Conservation (phyloP, 2,329 filamentous ascomycete genomes). For the Paracoccidioides lutzii region DNA sequence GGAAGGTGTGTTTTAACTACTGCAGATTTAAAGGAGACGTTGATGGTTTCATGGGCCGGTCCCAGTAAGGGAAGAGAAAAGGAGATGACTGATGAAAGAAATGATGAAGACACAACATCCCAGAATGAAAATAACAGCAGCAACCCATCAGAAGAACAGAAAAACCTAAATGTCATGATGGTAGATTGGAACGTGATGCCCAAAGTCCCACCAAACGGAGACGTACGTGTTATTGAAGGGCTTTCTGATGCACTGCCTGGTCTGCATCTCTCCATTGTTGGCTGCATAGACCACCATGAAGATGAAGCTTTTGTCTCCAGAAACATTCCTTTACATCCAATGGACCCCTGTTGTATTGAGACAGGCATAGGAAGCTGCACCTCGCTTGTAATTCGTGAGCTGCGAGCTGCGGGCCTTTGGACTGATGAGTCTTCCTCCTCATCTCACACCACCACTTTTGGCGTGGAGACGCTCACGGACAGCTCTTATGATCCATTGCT, state of each 20-base stretch:
- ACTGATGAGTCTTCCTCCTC: slow-evolving; percentile 19
- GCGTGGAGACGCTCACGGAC: slow-evolving; percentile 1
- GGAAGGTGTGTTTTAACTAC: slow-evolving; percentile 29
- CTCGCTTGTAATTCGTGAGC: slow-evolving; percentile 42
- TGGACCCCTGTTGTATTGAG: slow-evolving; percentile 40
- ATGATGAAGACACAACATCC: not conserved
- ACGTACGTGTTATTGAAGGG: slow-evolving; percentile 35
- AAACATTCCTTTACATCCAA: slow-evolving; percentile 16
- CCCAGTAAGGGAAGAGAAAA: not conserved
- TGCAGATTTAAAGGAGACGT: slow-evolving; percentile 22
- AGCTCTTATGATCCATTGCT: no score
- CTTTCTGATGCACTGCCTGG: slow-evolving; percentile 26
- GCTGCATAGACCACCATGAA: slow-evolving; percentile 50
- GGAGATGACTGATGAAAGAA: not conserved
- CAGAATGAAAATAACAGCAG: no score
- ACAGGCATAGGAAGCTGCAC: slow-evolving; percentile 46
- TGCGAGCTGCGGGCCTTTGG: slow-evolving; percentile 34
- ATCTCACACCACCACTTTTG: not conserved
- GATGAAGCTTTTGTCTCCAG: slow-evolving; percentile 42
- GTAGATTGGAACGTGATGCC: slow-evolving; percentile 37
- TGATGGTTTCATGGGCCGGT: slow-evolving; percentile 4
- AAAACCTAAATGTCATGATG: slow-evolving; percentile 20
- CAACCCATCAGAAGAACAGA: not conserved
- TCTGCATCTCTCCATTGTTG: slow-evolving; percentile 31
- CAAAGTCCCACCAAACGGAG: slow-evolving; percentile 5